Evolutionary conservation across 2,329 filamentous ascomycete genomes (phyloP).

Genomic region (Dothideomycetes sp.): DNA sequence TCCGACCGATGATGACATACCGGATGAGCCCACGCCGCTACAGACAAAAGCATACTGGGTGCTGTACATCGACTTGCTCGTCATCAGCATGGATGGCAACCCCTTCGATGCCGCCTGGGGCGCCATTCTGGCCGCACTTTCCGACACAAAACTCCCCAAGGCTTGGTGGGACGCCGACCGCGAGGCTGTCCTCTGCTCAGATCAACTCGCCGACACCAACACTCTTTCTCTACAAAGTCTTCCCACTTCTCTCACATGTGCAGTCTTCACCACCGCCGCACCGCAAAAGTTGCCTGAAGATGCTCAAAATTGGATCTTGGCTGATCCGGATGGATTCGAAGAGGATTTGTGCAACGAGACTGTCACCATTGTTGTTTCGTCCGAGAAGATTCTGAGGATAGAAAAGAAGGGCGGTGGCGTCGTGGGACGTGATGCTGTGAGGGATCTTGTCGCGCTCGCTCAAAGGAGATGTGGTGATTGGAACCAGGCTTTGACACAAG

Average conservation of each 20-base stretch:
- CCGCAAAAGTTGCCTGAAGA: constrained; percentile 37
- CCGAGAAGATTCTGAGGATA: constrained; percentile 51
- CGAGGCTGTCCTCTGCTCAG: constrained; percentile 69
- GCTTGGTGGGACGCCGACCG: constrained; percentile 78
- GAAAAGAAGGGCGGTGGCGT: constrained; percentile 76
- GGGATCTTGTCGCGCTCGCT: constrained; percentile 47
- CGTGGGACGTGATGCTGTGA: constrained; percentile 56
- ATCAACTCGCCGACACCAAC: constrained; percentile 44
- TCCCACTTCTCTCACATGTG: constrained; percentile 69
- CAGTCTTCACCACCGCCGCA: constrained; percentile 58
- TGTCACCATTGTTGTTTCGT: constrained; percentile 74
- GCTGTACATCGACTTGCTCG: constrained; percentile 89
- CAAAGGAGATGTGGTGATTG: constrained; percentile 56
- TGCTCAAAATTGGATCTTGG: constrained; percentile 57
- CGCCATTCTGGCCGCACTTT: constrained; percentile 69
- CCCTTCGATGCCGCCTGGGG: constrained; percentile 88
- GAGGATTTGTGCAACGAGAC: constrained; percentile 74
- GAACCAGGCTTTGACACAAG: constrained; percentile 18
- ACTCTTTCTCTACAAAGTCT: constrained; percentile 54
- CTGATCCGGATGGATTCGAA: constrained; percentile 84
- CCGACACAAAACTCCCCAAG: constrained; percentile 64
- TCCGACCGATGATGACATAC: constrained; percentile 40
- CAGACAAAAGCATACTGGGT: constrained; percentile 84
- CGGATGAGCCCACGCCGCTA: constrained; percentile 28
- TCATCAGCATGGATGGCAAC: constrained; percentile 86